Evolutionary conservation across 2,329 filamentous ascomycete genomes (phyloP), one percentile per base, ranked within the genome.

Genomic region (Clonostachys rosea): DNA sequence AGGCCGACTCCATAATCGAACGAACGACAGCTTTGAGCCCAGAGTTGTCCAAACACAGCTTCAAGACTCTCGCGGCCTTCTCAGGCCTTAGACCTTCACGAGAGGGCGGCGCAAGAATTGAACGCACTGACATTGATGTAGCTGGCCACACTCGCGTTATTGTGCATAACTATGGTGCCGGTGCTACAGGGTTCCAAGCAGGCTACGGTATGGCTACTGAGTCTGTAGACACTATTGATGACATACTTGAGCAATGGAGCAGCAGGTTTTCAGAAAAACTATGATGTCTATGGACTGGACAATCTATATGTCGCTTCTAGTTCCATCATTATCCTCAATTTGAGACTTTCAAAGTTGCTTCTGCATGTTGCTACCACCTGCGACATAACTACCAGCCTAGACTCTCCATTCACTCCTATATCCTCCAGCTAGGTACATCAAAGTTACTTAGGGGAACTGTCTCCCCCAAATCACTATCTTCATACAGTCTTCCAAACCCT

Each of bases 91-190:
- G 65, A 11, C 65, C 64, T 3, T 68, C 63, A 2, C 61, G 65
- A 2, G 57, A 65, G 42, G 73, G 74, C 13, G 64, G 69, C 34
- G 65, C 62, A 36, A 66, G 71, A 3, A 67, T 75, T 18, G 72
- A 75, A 53, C 54, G 73, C 9, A 70, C 71, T 43, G 44, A 54
- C 6, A 20, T 62, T 8, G n/a, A 46, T 1, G 52, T 65, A 3
- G 47, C 46, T 3, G 60, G 56, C 4, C 30, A 56, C 34, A 49
- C 52, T 12, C 51, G 56, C 1, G 46, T 50, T 1, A 42, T 68
- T 11, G 62, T 71, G 5, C 68, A 71, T 50, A 71, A 70, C 44
- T 72, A 74, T 50, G 71, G 70, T 5, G 70, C 69, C 7, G 68
- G 70, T 2, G 69, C 69, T 11, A 69, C 69, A 3, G 70, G 70